phyloP scores from a whole-genome alignment of 2,329 filamentous ascomycete species.

The Scolecobasidium constrictum region DNA sequence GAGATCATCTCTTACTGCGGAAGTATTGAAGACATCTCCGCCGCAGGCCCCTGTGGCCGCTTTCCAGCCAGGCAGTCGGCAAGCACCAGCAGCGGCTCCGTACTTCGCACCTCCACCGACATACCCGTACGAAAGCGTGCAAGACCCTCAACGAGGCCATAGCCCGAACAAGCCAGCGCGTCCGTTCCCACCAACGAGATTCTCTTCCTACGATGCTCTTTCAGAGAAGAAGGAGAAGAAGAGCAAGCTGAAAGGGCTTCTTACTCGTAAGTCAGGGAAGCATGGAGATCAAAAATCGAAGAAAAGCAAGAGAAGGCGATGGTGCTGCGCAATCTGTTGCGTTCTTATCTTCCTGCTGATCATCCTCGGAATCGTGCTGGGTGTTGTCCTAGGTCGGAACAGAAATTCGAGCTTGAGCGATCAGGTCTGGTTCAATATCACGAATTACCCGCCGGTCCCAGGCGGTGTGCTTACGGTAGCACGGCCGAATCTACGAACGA shows the following conservation, averaged over 20 bases:
- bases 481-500: conserved; percentile 54
- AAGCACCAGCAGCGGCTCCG: too few relatives aligned
- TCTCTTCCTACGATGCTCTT: background rate
- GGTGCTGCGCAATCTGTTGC: conserved; percentile 23
- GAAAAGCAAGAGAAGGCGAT: conserved; percentile 16
- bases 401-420: conserved; percentile 17
- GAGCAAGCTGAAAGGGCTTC: background rate
- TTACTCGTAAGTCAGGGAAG: background rate
- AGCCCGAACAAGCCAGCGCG: too few relatives aligned
- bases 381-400: conserved; percentile 18
- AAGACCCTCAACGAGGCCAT: too few relatives aligned
- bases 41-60: background rate
- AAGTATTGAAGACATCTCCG: conserved; percentile 6
- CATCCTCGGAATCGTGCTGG: conserved; percentile 26
- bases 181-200: background rate
- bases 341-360: conserved; percentile 23
- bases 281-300: conserved; percentile 17
- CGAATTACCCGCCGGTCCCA: conserved; percentile 75
- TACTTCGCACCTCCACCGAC: background rate
- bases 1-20: conserved; percentile 6
- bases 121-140: background rate
- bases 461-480: conserved; percentile 73
- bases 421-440: conserved; percentile 69
- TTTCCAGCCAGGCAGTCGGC: too few relatives aligned
- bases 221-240: background rate